These are phyloP conservation scores for Westerdykella sp. DNA, from an alignment of 2,329 filamentous ascomycete genomes.

Conservation along the genomic window DNA sequence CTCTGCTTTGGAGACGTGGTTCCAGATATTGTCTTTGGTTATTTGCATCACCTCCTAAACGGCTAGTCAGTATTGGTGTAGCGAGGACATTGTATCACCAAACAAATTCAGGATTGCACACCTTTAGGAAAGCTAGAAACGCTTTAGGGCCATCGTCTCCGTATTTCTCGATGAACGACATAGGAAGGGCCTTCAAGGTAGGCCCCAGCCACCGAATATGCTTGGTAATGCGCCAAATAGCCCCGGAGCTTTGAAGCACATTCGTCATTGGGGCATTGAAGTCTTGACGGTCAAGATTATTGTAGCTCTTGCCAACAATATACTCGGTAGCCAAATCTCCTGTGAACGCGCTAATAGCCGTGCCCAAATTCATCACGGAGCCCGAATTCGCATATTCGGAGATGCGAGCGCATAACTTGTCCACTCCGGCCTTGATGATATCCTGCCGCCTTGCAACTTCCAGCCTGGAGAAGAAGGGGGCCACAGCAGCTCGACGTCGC, in stretches of 20 bases:
- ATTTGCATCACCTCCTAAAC: no score
- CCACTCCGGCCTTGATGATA: conserved; percentile 13
- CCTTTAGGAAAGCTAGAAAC: not conserved
- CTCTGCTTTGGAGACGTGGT: no score
- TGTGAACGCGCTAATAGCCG: conserved; percentile 21
- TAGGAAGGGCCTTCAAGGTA: not conserved
- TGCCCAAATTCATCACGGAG: conserved; percentile 17
- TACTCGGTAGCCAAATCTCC: conserved; percentile 29
- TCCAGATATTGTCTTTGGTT: no score
- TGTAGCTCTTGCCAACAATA: conserved; percentile 15
- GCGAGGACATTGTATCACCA: no score
- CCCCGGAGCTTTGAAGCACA: no score
- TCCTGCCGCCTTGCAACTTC: conserved; percentile 22
- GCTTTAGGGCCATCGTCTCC: not conserved
- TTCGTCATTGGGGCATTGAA: not conserved
- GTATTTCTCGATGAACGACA: not conserved
- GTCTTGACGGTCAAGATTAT: conserved; percentile 7
- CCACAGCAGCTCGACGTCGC: conserved; percentile 25
- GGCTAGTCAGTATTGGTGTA: no score
- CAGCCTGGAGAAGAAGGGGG: conserved; percentile 33
- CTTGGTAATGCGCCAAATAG: not conserved
- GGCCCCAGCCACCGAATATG: not conserved
- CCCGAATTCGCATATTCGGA: conserved; percentile 16
- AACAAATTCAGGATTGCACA: no score
- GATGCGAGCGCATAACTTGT: conserved; percentile 9